A percentile compares a stretch with the other conserved stretches of the same genome.
phyloP scores from a whole-genome alignment of 139 green algal species.

The Pseudopediastrum boryanum region DNA sequence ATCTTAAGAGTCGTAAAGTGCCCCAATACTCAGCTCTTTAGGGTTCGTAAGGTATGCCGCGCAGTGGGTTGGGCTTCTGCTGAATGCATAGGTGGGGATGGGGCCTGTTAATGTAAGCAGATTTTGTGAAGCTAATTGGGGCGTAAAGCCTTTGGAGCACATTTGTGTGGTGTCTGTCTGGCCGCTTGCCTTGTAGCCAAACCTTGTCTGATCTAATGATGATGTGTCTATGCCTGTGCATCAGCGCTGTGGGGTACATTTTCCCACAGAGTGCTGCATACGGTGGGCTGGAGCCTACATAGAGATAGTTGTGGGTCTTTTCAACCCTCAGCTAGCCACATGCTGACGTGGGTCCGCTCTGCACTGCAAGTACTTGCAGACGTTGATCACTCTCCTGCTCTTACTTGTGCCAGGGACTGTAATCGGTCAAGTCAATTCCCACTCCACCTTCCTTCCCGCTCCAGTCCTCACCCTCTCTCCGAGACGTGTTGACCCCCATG shows the following conservation, averaged over 20 bases:
- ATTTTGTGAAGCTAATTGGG: too few relatives aligned
- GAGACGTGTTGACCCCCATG: slow-evolving; percentile 64
- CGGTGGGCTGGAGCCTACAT: not conserved
- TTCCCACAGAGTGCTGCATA: not conserved
- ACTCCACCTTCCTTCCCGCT: slow-evolving; percentile 85
- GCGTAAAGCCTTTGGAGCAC: too few relatives aligned
- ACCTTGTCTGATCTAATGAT: too few relatives aligned
- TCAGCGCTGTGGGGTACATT: too few relatives aligned
- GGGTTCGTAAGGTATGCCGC: too few relatives aligned
- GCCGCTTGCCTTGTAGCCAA: too few relatives aligned
- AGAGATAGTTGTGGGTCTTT: not conserved
- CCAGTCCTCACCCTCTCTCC: slow-evolving; percentile 72
- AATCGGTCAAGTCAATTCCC: slow-evolving; percentile 82
- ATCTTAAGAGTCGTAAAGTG: not conserved
- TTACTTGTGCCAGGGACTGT: slow-evolving; percentile 23
- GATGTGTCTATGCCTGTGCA: too few relatives aligned
- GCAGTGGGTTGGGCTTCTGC: too few relatives aligned
- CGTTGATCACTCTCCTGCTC: not conserved
- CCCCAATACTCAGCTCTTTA: not conserved
- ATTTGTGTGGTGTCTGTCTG: too few relatives aligned
- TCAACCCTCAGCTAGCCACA: not conserved
- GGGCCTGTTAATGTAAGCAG: not conserved
- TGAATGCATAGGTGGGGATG: not conserved
- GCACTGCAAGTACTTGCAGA: not conserved
- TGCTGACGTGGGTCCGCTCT: not conserved